These are phyloP conservation scores for Pseudomonodictys pantanalensis DNA, from an alignment of 495 filamentous ascomycete genomes.

Conservation along the genomic window DNA sequence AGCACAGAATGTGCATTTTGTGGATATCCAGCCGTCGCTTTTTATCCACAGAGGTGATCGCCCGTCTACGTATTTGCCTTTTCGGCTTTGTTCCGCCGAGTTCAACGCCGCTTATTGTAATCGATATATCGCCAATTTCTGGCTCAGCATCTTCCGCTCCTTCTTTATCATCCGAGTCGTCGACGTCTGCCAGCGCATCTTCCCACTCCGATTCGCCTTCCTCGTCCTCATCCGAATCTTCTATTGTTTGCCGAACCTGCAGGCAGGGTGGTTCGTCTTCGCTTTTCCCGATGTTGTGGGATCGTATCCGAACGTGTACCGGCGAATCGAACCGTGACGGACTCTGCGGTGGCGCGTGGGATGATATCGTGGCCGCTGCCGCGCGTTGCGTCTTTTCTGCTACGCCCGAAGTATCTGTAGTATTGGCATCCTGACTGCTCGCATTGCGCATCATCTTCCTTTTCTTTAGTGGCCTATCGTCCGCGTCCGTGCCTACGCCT, in stretches of 20 bases:
- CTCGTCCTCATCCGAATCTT: constrained; percentile 39
- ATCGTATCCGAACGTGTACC: no score
- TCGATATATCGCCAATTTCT: constrained; percentile 50
- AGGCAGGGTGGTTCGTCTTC: no score
- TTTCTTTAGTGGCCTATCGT: constrained; percentile 28
- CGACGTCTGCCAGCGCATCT: constrained; percentile 53
- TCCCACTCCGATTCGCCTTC: constrained; percentile 72
- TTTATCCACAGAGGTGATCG: constrained; percentile 67
- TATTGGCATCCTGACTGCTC: neutral
- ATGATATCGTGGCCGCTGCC: neutral
- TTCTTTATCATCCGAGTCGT: constrained; percentile 38
- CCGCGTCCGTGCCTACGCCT: constrained; percentile 21
- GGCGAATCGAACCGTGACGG: no score
- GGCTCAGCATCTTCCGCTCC: constrained; percentile 15
- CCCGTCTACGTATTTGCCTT: constrained; percentile 50
- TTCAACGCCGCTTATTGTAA: constrained; percentile 55
- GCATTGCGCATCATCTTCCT: constrained; percentile 13
- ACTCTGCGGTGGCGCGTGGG: no score
- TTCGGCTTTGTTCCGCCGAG: constrained; percentile 38
- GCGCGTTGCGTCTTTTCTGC: neutral
- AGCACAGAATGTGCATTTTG: constrained; percentile 79
- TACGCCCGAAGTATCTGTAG: neutral
- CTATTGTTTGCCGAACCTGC: constrained; percentile 24
- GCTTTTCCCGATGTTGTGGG: no score
- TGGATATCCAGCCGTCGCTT: constrained; percentile 71